Percentiles rank a stretch among this genome's conserved stretches.
Conservation (phyloP, 768 basidiomycete species). For the Podaxis sp. region DNA sequence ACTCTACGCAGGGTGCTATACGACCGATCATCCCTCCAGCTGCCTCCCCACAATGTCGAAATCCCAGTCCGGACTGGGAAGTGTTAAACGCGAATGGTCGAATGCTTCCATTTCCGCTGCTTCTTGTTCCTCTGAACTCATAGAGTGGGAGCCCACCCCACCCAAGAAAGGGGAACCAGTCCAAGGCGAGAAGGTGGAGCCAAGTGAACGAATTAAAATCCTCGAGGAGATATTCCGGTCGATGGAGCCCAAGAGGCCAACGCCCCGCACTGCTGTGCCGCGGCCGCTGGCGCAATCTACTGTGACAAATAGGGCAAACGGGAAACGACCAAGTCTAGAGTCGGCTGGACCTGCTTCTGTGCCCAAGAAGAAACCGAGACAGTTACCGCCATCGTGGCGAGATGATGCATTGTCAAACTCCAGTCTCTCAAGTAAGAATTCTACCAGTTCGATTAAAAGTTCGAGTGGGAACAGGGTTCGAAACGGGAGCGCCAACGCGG, state of each 20-base stretch:
- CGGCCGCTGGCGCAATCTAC: slow-evolving; percentile 25
- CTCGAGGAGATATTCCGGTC: slow-evolving; percentile 54
- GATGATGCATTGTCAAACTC: slow-evolving; percentile 30
- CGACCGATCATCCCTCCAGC: not conserved
- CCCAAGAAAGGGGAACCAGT: slow-evolving; percentile 28
- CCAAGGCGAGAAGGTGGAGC: slow-evolving; percentile 20
- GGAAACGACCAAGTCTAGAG: slow-evolving; percentile 34
- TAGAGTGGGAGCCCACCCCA: slow-evolving; percentile 39
- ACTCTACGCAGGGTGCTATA: not conserved
- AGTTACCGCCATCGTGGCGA: slow-evolving; percentile 49
- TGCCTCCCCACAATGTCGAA: slow-evolving; percentile 21
- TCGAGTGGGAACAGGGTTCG: not conserved
- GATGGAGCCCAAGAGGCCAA: slow-evolving; percentile 6
- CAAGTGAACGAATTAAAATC: slow-evolving; percentile 43
- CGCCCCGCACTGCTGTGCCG: slow-evolving; percentile 12
- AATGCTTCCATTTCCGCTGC: slow-evolving; percentile 21
- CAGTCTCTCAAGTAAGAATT: slow-evolving; percentile 19
- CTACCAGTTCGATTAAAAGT: not conserved
- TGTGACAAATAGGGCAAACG: slow-evolving; percentile 17
- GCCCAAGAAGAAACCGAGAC: slow-evolving; percentile 48
- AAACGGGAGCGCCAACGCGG: not conserved
- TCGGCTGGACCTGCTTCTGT: slow-evolving; percentile 14
- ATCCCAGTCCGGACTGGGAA: slow-evolving; percentile 55
- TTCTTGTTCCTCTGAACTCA: slow-evolving; percentile 34
- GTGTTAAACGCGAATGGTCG: slow-evolving; percentile 63